Evolutionary conservation across 192 early-diverging fungal species (phyloP), one percentile per base, ranked within the genome.

Genomic region (Rhizophagus sp.): DNA sequence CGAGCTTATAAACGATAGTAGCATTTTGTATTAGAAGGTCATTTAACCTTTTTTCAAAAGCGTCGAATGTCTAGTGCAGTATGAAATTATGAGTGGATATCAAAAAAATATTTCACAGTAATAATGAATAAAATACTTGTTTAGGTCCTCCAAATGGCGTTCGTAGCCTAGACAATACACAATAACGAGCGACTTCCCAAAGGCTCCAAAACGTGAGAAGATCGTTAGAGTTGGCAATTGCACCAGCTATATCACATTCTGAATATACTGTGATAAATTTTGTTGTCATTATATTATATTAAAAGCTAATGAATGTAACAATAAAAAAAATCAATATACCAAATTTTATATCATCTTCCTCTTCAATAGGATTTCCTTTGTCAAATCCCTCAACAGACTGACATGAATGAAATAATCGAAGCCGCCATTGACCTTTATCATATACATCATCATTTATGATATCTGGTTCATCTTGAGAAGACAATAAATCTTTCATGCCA

Each of bases 121-220:
- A 39, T 41, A n/a, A 36, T 10, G 9, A n/a, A 22, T 39, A 30
- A 70, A 15, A 39, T 83, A 85, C 88, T 82, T 92, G 92, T 61
- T 90, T 85, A 7, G 94, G 92, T 9, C 89, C 85, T 52, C 95
- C 95, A 79, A 93, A 91, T 1, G 93, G 91, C 15, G 94, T 95
- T 12, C 92, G 83, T 73, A 96, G 79, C 73, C 93, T 82, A 11
- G 91, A 88, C n/a, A 93, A 64, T 27, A 95, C 87, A 72, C 91
- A 93, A 74, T 90, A 95, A 72, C 94, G 87, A 19, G 93, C 85
- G 5, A 83, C 81, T 84, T 96, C 94, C 94, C 94, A 95, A 25
- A 93, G 76, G 0, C 85, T 88, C 95, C 95, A 96, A 70, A 88
- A 93, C 34, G 80, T 83, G 34, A 94, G 81, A 25, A 90, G 69